phyloP scores from a whole-genome alignment of 345 rosid species.

The Aquilaria malaccensis region DNA sequence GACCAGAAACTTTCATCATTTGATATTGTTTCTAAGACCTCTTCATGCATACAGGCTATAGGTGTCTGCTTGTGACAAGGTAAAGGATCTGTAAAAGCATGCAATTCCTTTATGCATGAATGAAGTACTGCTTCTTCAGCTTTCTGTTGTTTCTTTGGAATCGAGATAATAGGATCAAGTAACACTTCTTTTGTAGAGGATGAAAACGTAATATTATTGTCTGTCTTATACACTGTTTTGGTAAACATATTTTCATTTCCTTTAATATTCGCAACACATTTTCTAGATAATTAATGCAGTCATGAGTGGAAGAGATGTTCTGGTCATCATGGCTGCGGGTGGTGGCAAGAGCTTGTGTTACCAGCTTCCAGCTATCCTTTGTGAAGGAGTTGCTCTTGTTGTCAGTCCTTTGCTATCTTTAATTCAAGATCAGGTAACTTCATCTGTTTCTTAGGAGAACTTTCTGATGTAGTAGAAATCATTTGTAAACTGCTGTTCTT shows the following conservation, averaged over 20 bases:
- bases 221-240: too few species aligned
- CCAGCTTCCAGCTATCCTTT: slow-evolving; percentile 86
- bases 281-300: slow-evolving; percentile 77
- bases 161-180: too few species aligned
- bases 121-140: background rate
- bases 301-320: slow-evolving; percentile 75
- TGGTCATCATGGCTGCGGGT: slow-evolving; percentile 98
- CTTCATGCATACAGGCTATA: too few species aligned
- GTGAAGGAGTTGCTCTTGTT: slow-evolving; percentile 69
- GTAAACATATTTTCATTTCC: background rate
- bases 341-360: slow-evolving; percentile 98
- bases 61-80: too few species aligned
- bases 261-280: background rate
- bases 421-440: slow-evolving; percentile 86
- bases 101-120: background rate
- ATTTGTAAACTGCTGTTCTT: background rate
- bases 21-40: too few species aligned
- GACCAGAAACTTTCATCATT: too few species aligned
- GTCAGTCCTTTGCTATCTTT: slow-evolving; percentile 90
- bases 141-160: too few species aligned
- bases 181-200: background rate
- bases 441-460: background rate
- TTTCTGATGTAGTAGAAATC: background rate
- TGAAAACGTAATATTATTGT: background rate
- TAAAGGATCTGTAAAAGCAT: background rate